Conservation (phyloP, 495 filamentous ascomycete species). For the Venustampulla echinocandica region DNA sequence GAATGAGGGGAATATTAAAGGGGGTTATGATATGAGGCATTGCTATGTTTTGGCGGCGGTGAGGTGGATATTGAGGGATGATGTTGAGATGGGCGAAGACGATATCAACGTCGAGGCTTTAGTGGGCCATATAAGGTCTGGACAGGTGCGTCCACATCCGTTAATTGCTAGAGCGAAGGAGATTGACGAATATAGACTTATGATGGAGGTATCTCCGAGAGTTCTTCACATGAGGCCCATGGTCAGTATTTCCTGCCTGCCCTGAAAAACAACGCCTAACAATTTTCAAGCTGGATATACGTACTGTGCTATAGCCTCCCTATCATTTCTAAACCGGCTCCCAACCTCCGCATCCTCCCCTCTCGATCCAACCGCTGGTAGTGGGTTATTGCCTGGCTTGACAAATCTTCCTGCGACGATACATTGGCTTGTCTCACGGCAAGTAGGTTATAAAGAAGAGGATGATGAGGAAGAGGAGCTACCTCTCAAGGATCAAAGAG, state of each 20-base stretch:
- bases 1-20: constrained; percentile 52
- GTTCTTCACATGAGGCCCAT: constrained; percentile 76
- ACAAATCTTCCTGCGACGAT: constrained; percentile 30
- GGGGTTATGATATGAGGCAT: constrained; percentile 76
- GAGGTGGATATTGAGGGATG: constrained; percentile 66
- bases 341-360: constrained; percentile 26
- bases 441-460: constrained; percentile 40
- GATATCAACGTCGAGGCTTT: constrained; percentile 72
- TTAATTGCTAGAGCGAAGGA: not conserved
- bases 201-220: constrained; percentile 82
- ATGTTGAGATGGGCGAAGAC: constrained; percentile 29
- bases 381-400: constrained; percentile 31
- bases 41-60: constrained; percentile 75
- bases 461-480: constrained; percentile 38
- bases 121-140: constrained; percentile 59
- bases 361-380: not conserved
- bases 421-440: constrained; percentile 63
- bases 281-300: constrained; percentile 66
- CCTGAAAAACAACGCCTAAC: constrained; percentile 11
- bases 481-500: constrained; percentile 13
- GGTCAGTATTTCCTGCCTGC: constrained; percentile 43
- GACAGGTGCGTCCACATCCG: constrained; percentile 42
- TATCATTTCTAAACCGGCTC: constrained; percentile 58
- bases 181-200: constrained; percentile 54
- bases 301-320: constrained; percentile 70